A percentile compares a stretch with the other conserved stretches of the same genome.
Conservation (phyloP, 1,139 yeast genomes). For the Geotrichum cucujoidarum region DNA sequence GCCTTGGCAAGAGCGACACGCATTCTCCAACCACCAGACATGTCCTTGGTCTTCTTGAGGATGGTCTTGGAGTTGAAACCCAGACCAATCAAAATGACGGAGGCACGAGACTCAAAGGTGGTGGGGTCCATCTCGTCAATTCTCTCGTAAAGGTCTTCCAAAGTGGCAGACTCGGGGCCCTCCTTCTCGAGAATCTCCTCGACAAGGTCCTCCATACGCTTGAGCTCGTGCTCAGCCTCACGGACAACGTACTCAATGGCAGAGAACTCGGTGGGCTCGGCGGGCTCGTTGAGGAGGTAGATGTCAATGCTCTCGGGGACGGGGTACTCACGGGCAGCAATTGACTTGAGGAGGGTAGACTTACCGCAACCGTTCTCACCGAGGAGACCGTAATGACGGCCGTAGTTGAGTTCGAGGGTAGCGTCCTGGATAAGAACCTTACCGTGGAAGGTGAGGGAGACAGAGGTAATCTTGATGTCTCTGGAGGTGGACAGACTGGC, state of each 20-base stretch:
- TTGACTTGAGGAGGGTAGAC: conserved; percentile 84
- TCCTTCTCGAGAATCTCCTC: conserved; percentile 86
- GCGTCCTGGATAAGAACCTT: conserved; percentile 93
- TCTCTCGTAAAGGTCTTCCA: conserved; percentile 89
- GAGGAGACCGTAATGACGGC: conserved; percentile 83
- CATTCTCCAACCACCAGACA: conserved; percentile 99
- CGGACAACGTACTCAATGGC: conserved; percentile 95
- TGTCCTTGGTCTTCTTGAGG: conserved; percentile 87
- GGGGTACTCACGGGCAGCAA: conserved; percentile 96
- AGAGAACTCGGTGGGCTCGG: conserved; percentile 84
- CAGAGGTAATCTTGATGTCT: conserved; percentile 87
- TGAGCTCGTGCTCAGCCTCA: conserved; percentile 91
- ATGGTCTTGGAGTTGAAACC: conserved; percentile 88
- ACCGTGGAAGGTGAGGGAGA: conserved; percentile 94
- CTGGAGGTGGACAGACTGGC: conserved; percentile 85
- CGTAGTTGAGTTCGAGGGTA: conserved; percentile 84
- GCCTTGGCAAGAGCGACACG: conserved; percentile 87
- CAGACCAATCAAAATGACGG: conserved; percentile 91
- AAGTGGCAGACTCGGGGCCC: conserved; percentile 85
- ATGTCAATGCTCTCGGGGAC: conserved; percentile 88
- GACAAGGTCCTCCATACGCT: conserved; percentile 83
- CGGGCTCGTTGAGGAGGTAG: conserved; percentile 93
- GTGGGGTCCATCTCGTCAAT: conserved; percentile 94
- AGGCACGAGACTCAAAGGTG: conserved; percentile 95
- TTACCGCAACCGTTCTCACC: conserved; percentile 99